phyloP scores from a whole-genome alignment of 805 yeast genomes.

The Clavispora carvajalis region DNA sequence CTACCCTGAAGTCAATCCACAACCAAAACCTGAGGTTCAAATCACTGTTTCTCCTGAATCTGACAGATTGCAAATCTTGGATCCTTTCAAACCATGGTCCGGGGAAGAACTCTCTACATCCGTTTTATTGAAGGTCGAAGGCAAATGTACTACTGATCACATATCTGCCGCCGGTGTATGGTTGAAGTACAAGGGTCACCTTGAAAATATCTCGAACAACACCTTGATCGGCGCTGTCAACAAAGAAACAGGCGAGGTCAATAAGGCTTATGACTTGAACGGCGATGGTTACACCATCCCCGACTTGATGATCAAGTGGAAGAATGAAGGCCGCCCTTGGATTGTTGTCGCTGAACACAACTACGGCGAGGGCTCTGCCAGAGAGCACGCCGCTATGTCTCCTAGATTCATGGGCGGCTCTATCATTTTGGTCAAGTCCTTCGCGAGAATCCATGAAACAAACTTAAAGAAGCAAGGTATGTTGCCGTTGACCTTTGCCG shows the following conservation, averaged over 20 bases:
- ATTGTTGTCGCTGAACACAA: slow-evolving; percentile 94
- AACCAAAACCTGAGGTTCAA: slow-evolving; percentile 51
- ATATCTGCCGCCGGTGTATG: slow-evolving; percentile 98
- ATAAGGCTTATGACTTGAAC: slow-evolving; percentile 80
- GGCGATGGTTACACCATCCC: slow-evolving; percentile 79
- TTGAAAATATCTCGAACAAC: slow-evolving; percentile 91
- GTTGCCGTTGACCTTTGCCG: slow-evolving; percentile 88
- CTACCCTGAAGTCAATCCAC: slow-evolving; percentile 69
- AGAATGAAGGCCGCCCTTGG: slow-evolving; percentile 81
- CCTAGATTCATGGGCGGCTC: slow-evolving; percentile 94
- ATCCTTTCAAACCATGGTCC: slow-evolving; percentile 83
- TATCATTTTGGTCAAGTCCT: slow-evolving; percentile 84
- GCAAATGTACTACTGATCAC: slow-evolving; percentile 98
- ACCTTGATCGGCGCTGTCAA: slow-evolving; percentile 96
- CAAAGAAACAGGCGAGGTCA: slow-evolving; percentile 95
- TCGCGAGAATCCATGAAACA: slow-evolving; percentile 98
- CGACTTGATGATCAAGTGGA: slow-evolving; percentile 96
- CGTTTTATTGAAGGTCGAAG: slow-evolving; percentile 86
- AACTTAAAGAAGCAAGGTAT: slow-evolving; percentile 97
- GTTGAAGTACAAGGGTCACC: slow-evolving; percentile 97
- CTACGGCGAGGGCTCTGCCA: slow-evolving; percentile 98
- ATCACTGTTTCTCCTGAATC: slow-evolving; percentile 81
- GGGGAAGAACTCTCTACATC: slow-evolving; percentile 76
- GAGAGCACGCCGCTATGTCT: slow-evolving; percentile 97
- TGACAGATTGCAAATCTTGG: slow-evolving; percentile 85